Evolutionary conservation across 345 rosid species (phyloP).

Genomic region (Rubroshorea leprosula): DNA sequence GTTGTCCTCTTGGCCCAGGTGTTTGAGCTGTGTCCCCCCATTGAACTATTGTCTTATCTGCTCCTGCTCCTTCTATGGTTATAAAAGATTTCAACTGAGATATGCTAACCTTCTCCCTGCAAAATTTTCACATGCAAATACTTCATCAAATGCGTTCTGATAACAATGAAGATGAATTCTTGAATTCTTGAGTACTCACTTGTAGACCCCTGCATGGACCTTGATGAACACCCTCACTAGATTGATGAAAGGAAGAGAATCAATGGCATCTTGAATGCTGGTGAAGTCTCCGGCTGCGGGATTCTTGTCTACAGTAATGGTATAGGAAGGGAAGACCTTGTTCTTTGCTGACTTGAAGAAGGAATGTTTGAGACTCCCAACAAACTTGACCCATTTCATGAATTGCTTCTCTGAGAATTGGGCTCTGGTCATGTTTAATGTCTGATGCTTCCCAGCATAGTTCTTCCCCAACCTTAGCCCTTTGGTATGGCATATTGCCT

Average conservation of each 20-base stretch:
- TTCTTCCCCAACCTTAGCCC: conserved; percentile 38
- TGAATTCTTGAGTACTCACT: conserved; percentile 38
- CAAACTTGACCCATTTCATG: conserved; percentile 89
- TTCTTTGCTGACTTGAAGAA: conserved; percentile 73
- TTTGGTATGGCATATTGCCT: conserved; percentile 55
- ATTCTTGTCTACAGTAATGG: conserved; percentile 56
- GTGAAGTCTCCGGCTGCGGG: conserved; percentile 71
- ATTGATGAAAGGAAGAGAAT: conserved; percentile 82
- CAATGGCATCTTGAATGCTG: conserved; percentile 82
- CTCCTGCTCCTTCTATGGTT: conserved; percentile 90
- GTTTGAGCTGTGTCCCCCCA: conserved; percentile 98
- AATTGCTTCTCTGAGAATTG: conserved; percentile 75
- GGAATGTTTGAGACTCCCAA: conserved; percentile 76
- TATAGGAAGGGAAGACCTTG: conserved; percentile 76
- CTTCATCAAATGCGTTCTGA: not conserved
- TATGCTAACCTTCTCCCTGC: conserved; percentile 81
- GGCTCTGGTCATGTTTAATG: conserved; percentile 38
- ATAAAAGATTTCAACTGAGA: conserved; percentile 74
- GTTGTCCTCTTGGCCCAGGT: conserved; percentile 60
- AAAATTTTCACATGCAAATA: conserved; percentile 1
- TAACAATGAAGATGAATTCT: too few relatives aligned
- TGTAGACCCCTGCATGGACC: conserved; percentile 92
- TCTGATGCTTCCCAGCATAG: conserved; percentile 23
- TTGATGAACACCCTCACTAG: conserved; percentile 86
- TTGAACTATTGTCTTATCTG: conserved; percentile 74